phyloP scores from a whole-genome alignment of 2,329 filamentous ascomycete genomes.

The Exophiala lecanii-corni region DNA sequence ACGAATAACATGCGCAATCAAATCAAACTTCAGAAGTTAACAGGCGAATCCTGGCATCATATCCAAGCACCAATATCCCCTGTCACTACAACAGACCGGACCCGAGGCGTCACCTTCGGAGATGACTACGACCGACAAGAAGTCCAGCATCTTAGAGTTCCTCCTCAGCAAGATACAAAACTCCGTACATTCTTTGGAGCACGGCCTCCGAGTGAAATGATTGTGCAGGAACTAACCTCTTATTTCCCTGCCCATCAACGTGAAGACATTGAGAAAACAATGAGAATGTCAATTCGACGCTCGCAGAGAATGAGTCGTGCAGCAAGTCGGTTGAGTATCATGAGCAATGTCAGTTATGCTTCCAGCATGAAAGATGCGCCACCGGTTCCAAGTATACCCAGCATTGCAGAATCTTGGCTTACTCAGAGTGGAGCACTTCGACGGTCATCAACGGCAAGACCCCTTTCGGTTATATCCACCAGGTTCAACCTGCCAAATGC shows the following conservation, averaged over 20 bases:
- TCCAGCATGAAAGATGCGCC: constrained; percentile 91
- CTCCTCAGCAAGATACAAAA: constrained; percentile 32
- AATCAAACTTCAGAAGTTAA: constrained; percentile 80
- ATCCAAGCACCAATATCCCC: constrained; percentile 86
- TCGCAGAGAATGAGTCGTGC: constrained; percentile 89
- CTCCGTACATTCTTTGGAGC: constrained; percentile 74
- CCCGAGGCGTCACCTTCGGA: constrained; percentile 34
- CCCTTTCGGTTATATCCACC: constrained; percentile 52
- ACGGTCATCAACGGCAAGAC: constrained; percentile 45
- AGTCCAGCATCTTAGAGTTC: constrained; percentile 21
- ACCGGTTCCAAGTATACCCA: constrained; percentile 78
- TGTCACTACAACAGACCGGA: constrained; percentile 39
- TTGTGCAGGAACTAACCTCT: constrained; percentile 89
- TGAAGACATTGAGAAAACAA: constrained; percentile 92
- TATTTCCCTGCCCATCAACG: constrained; percentile 96
- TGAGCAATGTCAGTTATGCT: constrained; percentile 87
- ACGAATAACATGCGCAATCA: constrained; percentile 70
- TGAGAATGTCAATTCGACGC: constrained; percentile 83
- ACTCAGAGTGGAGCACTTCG: constrained; percentile 53
- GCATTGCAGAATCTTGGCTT: constrained; percentile 76
- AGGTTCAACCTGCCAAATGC: constrained; percentile 55
- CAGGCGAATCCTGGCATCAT: constrained; percentile 81
- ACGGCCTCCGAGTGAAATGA: constrained; percentile 91
- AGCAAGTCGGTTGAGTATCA: constrained; percentile 87
- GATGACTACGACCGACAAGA: constrained; percentile 46